Conservation (phyloP, 495 filamentous ascomycete species). For the Amphirosellinia nigrospora region DNA sequence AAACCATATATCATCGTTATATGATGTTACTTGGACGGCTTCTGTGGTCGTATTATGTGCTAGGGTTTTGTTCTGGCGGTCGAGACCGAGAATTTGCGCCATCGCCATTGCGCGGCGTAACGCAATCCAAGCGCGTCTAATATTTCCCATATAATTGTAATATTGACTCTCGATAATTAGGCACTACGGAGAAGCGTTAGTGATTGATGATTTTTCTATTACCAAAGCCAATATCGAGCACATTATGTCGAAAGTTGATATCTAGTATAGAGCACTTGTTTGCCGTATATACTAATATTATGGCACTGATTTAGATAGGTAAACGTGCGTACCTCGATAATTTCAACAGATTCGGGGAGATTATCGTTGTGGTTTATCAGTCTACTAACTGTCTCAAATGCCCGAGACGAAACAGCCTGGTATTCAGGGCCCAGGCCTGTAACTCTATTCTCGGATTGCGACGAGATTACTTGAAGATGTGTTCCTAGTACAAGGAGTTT, state of each 20-base stretch:
- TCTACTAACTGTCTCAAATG: slow-evolving; percentile 45
- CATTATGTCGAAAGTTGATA: neutral
- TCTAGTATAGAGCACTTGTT: neutral
- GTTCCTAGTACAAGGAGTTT: slow-evolving; percentile 52
- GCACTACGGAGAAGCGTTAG: slow-evolving; percentile 34
- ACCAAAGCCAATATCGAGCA: neutral
- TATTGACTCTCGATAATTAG: slow-evolving; percentile 58
- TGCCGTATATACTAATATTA: neutral
- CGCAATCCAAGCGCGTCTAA: slow-evolving; percentile 51
- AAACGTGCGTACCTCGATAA: slow-evolving; percentile 42
- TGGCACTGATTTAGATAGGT: neutral
- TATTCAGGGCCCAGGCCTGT: slow-evolving; percentile 24
- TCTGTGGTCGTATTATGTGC: slow-evolving; percentile 32
- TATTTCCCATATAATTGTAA: slow-evolving; percentile 53
- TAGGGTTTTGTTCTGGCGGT: slow-evolving; percentile 1
- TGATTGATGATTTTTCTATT: neutral
- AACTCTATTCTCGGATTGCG: slow-evolving; percentile 26
- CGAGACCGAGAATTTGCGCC: slow-evolving; percentile 54
- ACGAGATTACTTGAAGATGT: slow-evolving; percentile 48
- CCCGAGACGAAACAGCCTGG: slow-evolving; percentile 43
- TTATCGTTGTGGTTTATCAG: slow-evolving; percentile 59
- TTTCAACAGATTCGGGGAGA: slow-evolving; percentile 52
- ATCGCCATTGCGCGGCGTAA: slow-evolving; percentile 52
- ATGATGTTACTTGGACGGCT: slow-evolving; percentile 1
- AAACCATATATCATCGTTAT: slow-evolving; percentile 36